Conservation (phyloP, 352 stramenopile genomes). For the Pythium periplocum region DNA sequence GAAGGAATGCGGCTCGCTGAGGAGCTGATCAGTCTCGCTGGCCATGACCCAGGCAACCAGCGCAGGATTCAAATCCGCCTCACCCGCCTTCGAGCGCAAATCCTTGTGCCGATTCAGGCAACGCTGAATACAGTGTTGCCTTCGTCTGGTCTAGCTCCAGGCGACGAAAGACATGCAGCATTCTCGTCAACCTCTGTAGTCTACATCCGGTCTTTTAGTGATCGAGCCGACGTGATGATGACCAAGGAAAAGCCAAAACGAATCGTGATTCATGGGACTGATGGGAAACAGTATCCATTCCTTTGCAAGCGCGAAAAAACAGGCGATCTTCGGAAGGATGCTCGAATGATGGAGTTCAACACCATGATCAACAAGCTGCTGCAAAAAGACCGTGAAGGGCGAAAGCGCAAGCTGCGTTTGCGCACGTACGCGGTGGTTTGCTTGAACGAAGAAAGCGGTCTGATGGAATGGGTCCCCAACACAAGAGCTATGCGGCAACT, state of each 20-base stretch:
- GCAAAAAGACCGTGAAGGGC: slow-evolving; percentile 81
- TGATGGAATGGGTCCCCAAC: slow-evolving; percentile 99
- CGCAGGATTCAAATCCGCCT: slow-evolving; percentile 81
- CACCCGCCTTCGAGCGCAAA: slow-evolving; percentile 56
- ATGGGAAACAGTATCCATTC: slow-evolving; percentile 84
- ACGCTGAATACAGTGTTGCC: slow-evolving; percentile 71
- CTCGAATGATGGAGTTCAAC: slow-evolving; percentile 99
- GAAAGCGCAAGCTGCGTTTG: slow-evolving; percentile 91
- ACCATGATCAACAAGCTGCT: slow-evolving; percentile 99
- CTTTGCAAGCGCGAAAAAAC: slow-evolving; percentile 97
- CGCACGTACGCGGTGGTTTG: slow-evolving; percentile 99
- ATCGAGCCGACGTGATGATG: slow-evolving; percentile 94
- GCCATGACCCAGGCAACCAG: slow-evolving; percentile 76
- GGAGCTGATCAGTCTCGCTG: slow-evolving; percentile 92
- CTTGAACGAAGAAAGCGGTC: slow-evolving; percentile 98
- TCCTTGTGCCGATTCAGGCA: slow-evolving; percentile 79
- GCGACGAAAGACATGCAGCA: slow-evolving; percentile 42
- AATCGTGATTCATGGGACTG: slow-evolving; percentile 84
- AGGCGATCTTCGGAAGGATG: slow-evolving; percentile 99
- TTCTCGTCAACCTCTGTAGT: slow-evolving; percentile 70
- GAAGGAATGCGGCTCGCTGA: slow-evolving; percentile 89
- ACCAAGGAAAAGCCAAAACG: slow-evolving; percentile 99
- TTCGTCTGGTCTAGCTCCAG: slow-evolving; percentile 49
- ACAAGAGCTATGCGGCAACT: slow-evolving; percentile 93
- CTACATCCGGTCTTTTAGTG: slow-evolving; percentile 85